phyloP scores from a whole-genome alignment of 805 yeast species.

The Metschnikowia kofuensis region DNA sequence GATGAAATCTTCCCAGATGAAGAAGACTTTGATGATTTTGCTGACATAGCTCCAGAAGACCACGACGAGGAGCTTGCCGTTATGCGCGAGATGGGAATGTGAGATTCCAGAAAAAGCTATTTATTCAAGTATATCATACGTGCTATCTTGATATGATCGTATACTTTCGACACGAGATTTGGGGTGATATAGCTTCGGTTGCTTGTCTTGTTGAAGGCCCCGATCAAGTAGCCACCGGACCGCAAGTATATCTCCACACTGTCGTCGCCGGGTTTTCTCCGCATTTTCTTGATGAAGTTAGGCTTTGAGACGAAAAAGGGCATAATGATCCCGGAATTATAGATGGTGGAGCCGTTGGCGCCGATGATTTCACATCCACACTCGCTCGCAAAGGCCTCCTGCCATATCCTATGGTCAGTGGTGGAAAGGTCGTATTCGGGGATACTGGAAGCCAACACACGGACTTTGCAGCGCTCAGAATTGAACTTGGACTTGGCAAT shows the following conservation, averaged over 20 bases:
- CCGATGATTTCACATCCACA: conserved; percentile 47
- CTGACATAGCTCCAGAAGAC: conserved; percentile 3
- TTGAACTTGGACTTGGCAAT: conserved; percentile 3
- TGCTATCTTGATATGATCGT: conserved; percentile 44
- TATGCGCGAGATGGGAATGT: conserved; percentile 39
- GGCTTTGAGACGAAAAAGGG: conserved; percentile 48
- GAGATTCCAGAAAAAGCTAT: not conserved
- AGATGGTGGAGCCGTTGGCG: conserved; percentile 27
- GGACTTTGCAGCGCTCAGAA: conserved; percentile 23
- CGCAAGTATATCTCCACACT: conserved; percentile 7
- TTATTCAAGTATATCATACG: conserved; percentile 30
- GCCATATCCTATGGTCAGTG: conserved; percentile 40
- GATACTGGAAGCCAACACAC: conserved; percentile 46
- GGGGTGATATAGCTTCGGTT: conserved; percentile 24
- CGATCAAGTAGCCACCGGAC: conserved; percentile 43
- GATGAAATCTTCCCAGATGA: conserved; percentile 1
- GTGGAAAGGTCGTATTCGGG: conserved; percentile 19
- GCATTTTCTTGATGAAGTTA: conserved; percentile 24
- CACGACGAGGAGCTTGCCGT: conserved; percentile 31
- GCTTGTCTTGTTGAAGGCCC: conserved; percentile 33
- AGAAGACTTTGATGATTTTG: conserved; percentile 22
- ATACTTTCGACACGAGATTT: conserved; percentile 43
- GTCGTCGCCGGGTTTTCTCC: not conserved
- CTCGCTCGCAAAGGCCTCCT: conserved; percentile 47
- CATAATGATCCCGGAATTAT: conserved; percentile 50